These are phyloP conservation scores for Neurospora cerealis DNA, from an alignment of 495 filamentous ascomycete genomes.

Conservation along the genomic window DNA sequence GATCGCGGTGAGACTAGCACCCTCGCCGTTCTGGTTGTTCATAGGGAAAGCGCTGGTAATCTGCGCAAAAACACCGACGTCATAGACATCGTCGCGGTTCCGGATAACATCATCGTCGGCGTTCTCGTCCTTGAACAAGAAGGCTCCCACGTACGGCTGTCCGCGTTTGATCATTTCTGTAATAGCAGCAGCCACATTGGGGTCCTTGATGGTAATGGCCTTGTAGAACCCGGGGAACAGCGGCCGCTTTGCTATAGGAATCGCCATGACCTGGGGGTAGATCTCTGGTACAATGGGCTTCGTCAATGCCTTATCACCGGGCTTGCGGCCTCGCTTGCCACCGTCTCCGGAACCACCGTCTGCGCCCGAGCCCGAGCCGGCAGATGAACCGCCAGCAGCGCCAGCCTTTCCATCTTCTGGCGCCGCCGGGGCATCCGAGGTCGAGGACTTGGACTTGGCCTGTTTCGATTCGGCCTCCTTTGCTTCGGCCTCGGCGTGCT, in stretches of 20 bases:
- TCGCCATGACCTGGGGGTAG: constrained; percentile 97
- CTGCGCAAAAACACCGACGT: constrained; percentile 94
- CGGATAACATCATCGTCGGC: constrained; percentile 87
- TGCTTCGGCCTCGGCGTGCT: constrained; percentile 34
- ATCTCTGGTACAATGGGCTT: constrained; percentile 87
- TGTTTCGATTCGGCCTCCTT: constrained; percentile 23
- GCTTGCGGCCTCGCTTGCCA: constrained; percentile 51
- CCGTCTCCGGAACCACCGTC: constrained; percentile 37
- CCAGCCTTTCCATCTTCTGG: constrained; percentile 37
- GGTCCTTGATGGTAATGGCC: constrained; percentile 88
- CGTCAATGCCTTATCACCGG: constrained; percentile 61
- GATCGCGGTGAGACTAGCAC: constrained; percentile 73
- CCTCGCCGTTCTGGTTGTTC: constrained; percentile 49
- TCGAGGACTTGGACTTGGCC: constrained; percentile 28
- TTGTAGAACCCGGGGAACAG: constrained; percentile 99
- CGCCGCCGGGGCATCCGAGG: constrained; percentile 23
- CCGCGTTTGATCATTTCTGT: constrained; percentile 96
- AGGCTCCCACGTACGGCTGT: constrained; percentile 95
- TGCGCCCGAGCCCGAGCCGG: constrained; percentile 32
- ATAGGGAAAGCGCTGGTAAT: constrained; percentile 91
- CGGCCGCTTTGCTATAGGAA: constrained; percentile 92
- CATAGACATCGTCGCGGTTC: constrained; percentile 78
- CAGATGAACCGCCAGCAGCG: constrained; percentile 19
- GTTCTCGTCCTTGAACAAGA: constrained; percentile 92
- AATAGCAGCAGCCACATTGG: constrained; percentile 78